These are phyloP conservation scores for Xylogone sp. DNA, from an alignment of 2,329 filamentous ascomycete genomes.

Conservation along the genomic window DNA sequence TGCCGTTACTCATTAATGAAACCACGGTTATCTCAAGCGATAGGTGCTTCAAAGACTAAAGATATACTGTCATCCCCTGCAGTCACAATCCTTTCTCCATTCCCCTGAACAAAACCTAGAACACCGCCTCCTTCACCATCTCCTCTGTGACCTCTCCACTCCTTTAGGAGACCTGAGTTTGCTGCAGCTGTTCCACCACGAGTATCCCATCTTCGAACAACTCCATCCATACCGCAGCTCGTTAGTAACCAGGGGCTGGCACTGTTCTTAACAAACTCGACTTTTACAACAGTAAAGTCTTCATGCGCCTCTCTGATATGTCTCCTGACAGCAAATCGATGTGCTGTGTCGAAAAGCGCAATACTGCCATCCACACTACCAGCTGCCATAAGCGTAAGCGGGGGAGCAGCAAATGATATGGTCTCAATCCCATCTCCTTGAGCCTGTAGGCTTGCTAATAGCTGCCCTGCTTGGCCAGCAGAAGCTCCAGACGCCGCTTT, in stretches of 20 bases:
- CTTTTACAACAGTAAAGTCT: slow-evolving; percentile 85
- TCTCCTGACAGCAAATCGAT: slow-evolving; percentile 81
- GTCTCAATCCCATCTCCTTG: slow-evolving; percentile 80
- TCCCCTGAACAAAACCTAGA: slow-evolving; percentile 82
- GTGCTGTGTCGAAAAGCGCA: slow-evolving; percentile 79
- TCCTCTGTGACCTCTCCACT: slow-evolving; percentile 88
- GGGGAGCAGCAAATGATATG: slow-evolving; percentile 56
- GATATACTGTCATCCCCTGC: slow-evolving; percentile 81
- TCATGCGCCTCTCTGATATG: slow-evolving; percentile 81
- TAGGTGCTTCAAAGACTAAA: slow-evolving; percentile 58
- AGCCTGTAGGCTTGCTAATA: slow-evolving; percentile 78
- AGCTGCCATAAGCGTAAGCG: slow-evolving; percentile 53
- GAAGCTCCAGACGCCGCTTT: slow-evolving; percentile 33
- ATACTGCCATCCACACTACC: slow-evolving; percentile 74
- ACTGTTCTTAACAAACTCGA: slow-evolving; percentile 70
- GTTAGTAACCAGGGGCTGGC: slow-evolving; percentile 68
- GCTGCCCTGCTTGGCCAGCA: slow-evolving; percentile 58
- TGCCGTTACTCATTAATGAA: not conserved
- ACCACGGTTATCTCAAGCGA: slow-evolving; percentile 2
- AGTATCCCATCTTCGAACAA: slow-evolving; percentile 83
- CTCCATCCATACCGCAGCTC: slow-evolving; percentile 87
- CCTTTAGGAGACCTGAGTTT: slow-evolving; percentile 68
- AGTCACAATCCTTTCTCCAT: slow-evolving; percentile 75
- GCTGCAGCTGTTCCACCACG: slow-evolving; percentile 63
- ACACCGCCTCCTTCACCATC: slow-evolving; percentile 85